A percentile compares a stretch with the other conserved stretches of the same genome.
phyloP scores from a whole-genome alignment of 1,139 yeast genomes.

The Blastobotrys serpentis region DNA sequence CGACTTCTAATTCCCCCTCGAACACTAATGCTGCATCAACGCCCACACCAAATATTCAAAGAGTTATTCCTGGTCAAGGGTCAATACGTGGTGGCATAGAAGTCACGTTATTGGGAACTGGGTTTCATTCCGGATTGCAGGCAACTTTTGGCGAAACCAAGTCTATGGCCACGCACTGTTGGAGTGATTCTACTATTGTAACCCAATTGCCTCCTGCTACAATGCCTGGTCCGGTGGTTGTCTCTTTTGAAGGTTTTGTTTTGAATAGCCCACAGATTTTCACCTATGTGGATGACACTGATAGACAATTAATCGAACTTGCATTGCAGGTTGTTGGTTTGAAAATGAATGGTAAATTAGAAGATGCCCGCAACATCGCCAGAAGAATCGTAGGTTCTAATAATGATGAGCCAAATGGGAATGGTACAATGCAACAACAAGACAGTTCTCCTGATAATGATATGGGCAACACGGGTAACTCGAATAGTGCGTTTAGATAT shows the following conservation, averaged over 20 bases:
- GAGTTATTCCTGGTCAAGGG: constrained; percentile 93
- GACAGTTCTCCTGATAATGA: constrained; percentile 13
- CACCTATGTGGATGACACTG: constrained; percentile 90
- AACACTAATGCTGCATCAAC: constrained; percentile 7
- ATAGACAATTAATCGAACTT: constrained; percentile 83
- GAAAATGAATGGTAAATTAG: constrained; percentile 91
- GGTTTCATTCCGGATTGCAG: constrained; percentile 75
- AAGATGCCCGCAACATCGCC: constrained; percentile 89
- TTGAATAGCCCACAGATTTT: constrained; percentile 55
- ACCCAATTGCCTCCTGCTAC: constrained; percentile 91
- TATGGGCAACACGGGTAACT: not conserved
- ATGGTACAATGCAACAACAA: constrained; percentile 5
- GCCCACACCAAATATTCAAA: constrained; percentile 49
- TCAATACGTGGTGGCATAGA: constrained; percentile 95
- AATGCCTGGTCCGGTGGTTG: constrained; percentile 87
- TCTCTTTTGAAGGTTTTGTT: constrained; percentile 55
- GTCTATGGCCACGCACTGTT: constrained; percentile 88
- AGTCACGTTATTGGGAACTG: constrained; percentile 81
- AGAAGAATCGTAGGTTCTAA: constrained; percentile 58
- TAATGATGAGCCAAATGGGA: constrained; percentile 24
- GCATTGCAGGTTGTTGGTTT: constrained; percentile 93
- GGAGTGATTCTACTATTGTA: constrained; percentile 93
- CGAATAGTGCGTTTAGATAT: not conserved
- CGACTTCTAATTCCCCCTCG: constrained; percentile 8
- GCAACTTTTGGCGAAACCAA: constrained; percentile 84